Conservation (phyloP, 306 rosid species). For the Cicer arietinum region DNA sequence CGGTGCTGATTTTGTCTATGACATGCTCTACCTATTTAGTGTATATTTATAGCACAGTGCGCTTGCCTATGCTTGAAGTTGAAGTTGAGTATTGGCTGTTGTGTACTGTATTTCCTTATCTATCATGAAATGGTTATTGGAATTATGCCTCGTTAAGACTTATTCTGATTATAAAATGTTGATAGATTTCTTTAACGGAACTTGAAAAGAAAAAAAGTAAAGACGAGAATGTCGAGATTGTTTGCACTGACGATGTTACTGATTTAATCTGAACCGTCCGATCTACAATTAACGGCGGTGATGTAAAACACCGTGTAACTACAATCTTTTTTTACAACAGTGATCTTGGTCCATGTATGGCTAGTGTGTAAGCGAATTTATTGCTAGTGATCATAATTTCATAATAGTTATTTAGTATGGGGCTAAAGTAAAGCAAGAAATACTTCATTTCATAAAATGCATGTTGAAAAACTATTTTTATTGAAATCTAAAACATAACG, state of each 20-base stretch:
- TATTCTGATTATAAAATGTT: slow-evolving; percentile 23
- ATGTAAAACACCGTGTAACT: too few species aligned
- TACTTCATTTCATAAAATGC: not conserved
- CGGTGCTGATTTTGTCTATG: not conserved
- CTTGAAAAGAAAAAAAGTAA: not conserved
- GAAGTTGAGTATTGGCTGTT: slow-evolving; percentile 17
- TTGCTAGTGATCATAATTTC: not conserved
- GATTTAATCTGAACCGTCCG: too few species aligned
- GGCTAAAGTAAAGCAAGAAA: too few species aligned
- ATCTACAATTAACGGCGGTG: too few species aligned
- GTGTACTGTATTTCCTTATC: not conserved
- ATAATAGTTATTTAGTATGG: not conserved
- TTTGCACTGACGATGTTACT: too few species aligned
- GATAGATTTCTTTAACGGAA: not conserved
- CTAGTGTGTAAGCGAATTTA: not conserved
- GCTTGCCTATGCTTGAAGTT: not conserved
- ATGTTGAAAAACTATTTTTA: not conserved
- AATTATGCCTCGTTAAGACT: not conserved
- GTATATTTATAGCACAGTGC: too few species aligned
- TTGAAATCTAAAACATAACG: not conserved
- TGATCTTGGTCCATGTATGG: not conserved
- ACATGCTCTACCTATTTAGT: not conserved
- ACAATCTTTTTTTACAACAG: too few species aligned
- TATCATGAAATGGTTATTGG: slow-evolving; percentile 38
- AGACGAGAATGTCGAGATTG: not conserved